These are phyloP conservation scores for Melaleuca quinquenervia DNA, from an alignment of 345 rosid genomes.

Conservation along the genomic window DNA sequence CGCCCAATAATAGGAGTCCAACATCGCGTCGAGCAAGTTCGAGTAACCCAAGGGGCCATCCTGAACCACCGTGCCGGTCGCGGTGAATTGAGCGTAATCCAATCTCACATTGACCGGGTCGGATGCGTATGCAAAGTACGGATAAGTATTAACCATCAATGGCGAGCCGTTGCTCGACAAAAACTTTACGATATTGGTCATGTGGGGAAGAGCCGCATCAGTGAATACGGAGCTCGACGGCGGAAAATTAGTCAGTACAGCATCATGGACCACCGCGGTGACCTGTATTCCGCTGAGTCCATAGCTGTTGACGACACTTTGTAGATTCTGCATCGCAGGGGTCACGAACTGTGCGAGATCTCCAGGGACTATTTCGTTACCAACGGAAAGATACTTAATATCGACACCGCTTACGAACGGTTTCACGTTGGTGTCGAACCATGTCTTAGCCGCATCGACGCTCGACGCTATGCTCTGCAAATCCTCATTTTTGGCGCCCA, in stretches of 20 bases:
- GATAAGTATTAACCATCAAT: conserved; percentile 5
- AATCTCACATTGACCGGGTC: neutral
- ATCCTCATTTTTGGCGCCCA: neutral
- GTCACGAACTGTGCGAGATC: neutral
- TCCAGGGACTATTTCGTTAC: neutral
- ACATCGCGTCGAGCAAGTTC: conserved; percentile 4
- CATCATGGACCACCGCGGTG: neutral
- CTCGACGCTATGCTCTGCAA: neutral
- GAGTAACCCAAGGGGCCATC: conserved; percentile 1
- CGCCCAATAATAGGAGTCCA: neutral
- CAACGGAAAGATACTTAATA: neutral
- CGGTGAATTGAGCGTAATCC: neutral
- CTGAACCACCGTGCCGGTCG: neutral
- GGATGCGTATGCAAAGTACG: neutral
- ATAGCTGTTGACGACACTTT: neutral
- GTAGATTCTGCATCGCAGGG: conserved; percentile 1
- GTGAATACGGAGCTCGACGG: conserved; percentile 3
- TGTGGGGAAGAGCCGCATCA: neutral
- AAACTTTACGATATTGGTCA: neutral
- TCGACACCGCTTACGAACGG: neutral
- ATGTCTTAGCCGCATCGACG: neutral
- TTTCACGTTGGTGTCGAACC: neutral
- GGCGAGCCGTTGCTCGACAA: neutral
- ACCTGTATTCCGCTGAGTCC: neutral
- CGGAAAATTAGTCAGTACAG: neutral